Conservation (phyloP, 1,284 basidiomycete species). For the Boletus semigastroideus region DNA sequence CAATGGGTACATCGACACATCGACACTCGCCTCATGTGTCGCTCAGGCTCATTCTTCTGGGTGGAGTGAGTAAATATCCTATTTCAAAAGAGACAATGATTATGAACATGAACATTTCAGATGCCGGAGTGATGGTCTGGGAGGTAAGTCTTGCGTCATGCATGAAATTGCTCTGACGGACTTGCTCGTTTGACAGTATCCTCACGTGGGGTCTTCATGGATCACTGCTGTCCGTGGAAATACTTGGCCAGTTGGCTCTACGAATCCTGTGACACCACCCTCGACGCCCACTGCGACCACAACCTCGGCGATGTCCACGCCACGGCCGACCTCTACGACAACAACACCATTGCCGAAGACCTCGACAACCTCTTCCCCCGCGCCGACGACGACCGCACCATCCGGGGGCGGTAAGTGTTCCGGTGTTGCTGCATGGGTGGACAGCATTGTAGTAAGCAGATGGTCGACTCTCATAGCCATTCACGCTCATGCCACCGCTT, state of each 20-base stretch:
- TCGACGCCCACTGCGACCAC: too few relatives aligned
- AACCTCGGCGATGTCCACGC: too few relatives aligned
- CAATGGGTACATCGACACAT: background rate
- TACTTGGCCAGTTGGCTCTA: background rate
- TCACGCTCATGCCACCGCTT: background rate
- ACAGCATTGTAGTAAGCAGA: background rate
- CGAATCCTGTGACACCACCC: too few relatives aligned
- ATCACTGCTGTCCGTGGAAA: background rate
- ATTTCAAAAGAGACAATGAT: too few relatives aligned
- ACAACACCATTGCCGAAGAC: background rate
- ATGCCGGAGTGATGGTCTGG: conserved; percentile 1
- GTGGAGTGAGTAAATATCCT: background rate
- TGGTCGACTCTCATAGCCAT: background rate
- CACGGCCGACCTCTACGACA: too few relatives aligned
- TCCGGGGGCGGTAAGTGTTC: background rate
- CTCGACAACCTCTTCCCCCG: background rate
- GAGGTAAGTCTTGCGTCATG: background rate
- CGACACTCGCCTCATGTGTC: background rate
- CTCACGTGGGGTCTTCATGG: background rate
- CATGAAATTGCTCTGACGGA: background rate
- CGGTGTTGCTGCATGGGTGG: background rate
- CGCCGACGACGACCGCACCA: background rate
- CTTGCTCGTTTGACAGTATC: background rate
- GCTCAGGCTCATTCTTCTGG: background rate
- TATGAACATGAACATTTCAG: background rate